Evolutionary conservation across 2,329 filamentous ascomycete genomes (phyloP), one percentile per base, ranked within the genome.

Genomic region (Immersiporthe knoxdaviesiana): DNA sequence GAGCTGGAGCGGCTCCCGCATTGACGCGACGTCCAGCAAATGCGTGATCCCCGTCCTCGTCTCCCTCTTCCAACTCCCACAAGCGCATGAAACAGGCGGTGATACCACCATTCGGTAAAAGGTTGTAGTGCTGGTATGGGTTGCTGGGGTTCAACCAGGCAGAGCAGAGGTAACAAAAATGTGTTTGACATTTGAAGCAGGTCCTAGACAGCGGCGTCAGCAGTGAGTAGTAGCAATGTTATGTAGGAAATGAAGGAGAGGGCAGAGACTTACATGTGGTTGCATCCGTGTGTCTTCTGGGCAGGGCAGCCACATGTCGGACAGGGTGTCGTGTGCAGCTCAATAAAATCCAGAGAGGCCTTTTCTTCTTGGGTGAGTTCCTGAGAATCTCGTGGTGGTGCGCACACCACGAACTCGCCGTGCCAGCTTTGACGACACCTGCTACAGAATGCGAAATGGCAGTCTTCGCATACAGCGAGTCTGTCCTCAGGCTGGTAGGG

Each of bases 131-230:
- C 67, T 85, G 82, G 76, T 98, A 98, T 1, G 94, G 94, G 74
- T 97, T 96, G 24, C 82, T 84, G 0, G 92, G 88, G 68, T 91
- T 87, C 56, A 99, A 85, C 92, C 93, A 98, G n/a, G 90, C 86
- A 0, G 91, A 91, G 77, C 96, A 98, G 1, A 98, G 86, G 74
- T 98, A 98, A 82, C 96, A 99, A 78, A 97, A 98, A 79, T 98
- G 95, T 2, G 93, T 92, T 65, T 91, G 85, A 82, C 96, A 99
- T 72, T 92, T 90, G 78, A 91, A 93, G 80, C 95, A 97, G 63
- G 91, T 92, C 69, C 69, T 70, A 32, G 14, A 7, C n/a, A 24
- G 30, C n/a, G n/a, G n/a, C 27, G 37, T 70, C 7, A 68, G 66
- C n/a, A 66, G 32, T 14, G 47, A 16, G 32, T 7, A 16, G 32